Conservation (phyloP, 1,139 yeast species). For the Geotrichum macrosporum region DNA sequence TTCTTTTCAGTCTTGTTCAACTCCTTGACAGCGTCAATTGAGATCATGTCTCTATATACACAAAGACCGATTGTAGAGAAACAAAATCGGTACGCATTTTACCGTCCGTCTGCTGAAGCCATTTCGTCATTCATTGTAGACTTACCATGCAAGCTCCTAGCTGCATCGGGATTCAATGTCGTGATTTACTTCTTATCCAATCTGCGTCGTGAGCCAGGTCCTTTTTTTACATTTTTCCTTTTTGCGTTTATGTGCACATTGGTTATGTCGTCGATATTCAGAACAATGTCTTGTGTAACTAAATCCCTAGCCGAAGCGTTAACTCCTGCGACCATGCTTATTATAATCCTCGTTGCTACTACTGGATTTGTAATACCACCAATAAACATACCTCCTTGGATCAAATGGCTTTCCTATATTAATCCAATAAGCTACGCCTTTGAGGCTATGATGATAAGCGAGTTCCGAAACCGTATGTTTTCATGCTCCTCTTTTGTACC, state of each 20-base stretch:
- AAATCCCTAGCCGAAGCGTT: too few relatives aligned
- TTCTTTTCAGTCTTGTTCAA: conserved; percentile 43
- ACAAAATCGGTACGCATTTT: conserved; percentile 43
- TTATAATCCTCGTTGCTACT: conserved; percentile 54
- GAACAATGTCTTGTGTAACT: too few relatives aligned
- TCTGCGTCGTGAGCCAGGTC: conserved; percentile 41
- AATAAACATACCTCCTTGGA: conserved; percentile 42
- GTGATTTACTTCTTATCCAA: conserved; percentile 42
- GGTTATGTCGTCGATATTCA: too few relatives aligned
- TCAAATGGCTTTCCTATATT: conserved; percentile 48
- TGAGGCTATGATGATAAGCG: conserved; percentile 47
- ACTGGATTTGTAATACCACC: conserved; percentile 48
- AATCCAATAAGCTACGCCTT: conserved; percentile 48
- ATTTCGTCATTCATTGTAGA: conserved; percentile 38
- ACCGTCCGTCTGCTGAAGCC: conserved; percentile 46
- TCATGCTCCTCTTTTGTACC: conserved; percentile 38
- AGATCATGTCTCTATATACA: conserved; percentile 40
- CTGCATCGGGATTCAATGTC: conserved; percentile 36
- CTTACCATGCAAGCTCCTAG: conserved; percentile 38
- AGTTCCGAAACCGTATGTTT: conserved; percentile 43
- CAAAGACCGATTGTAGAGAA: conserved; percentile 43
- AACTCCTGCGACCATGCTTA: conserved; percentile 50
- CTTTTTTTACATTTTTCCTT: conserved; percentile 41
- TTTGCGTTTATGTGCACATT: too few relatives aligned
- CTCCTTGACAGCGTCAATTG: conserved; percentile 43